Base-by-base conservation (phyloP, 2,329 filamentous ascomycete genomes). In the Phialophora macrospora region DNA sequence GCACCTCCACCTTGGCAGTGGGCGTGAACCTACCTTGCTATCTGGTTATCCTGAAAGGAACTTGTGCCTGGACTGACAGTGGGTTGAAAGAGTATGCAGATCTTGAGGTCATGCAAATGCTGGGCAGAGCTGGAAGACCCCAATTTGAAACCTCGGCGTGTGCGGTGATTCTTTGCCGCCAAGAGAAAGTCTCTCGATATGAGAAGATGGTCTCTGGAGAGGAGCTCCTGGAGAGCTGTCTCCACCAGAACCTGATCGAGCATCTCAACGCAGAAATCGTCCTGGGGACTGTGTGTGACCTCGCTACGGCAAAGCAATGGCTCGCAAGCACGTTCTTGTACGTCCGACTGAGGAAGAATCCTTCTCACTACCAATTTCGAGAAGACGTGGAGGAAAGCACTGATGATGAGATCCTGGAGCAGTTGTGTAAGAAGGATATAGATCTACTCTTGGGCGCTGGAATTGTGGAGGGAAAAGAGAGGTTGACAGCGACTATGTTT, bases 61-160 rank as follows among this genome's bases (percentile, higher is more conserved):
- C 92, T 0, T 83, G 88, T 3, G 81, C 83, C 0, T 93, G 87
- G 76, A 85, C 86, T 63, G 84, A 87, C 63, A 81, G 78, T 34
- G 77, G 83, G 6, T 82, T 85, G 44, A 85, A 87, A 62, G 91
- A 95, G 74, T 93, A 92, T 70, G 88, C 90, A 0, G 91, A 95
- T 74, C 81, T 96, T 4, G 92, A 96, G 71, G 85, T 94, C 67
- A 94, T 94, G 89, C 92, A 96, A 72, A 96, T 96, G 92, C 84
- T 96, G 56, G 92, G 92, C 6, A 87, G 92, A 68, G 92, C 92
- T 58, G 92, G 92, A 1, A 83, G 92, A 22, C 92, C 92, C 5
- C 92, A 96, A 73, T 96, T 93, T 68, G 92, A 94, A 71, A 83
- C 87, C 57, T 90, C 81, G 64, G 92, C 90, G 2, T 84, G 88